Percentiles rank a stretch among this genome's conserved stretches.
phyloP scores from a whole-genome alignment of 129 eudicot genomes.

The Tagetes erecta region DNA sequence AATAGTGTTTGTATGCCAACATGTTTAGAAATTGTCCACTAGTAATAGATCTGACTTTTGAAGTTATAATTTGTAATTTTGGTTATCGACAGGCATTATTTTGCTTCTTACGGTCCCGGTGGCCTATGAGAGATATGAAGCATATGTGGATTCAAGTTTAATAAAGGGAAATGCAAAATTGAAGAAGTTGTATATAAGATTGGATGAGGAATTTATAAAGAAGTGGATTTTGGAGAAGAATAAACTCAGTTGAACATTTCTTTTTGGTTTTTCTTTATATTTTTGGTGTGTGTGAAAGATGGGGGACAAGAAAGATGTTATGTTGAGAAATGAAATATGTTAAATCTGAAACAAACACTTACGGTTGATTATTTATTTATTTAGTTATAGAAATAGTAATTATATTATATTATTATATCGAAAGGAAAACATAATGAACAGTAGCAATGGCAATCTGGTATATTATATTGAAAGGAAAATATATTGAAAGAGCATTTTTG shows the following conservation, averaged over 20 bases:
- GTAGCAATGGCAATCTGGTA: no score
- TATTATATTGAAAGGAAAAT: no score
- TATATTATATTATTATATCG: no score
- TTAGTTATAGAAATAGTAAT: no score
- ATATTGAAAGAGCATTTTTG: no score
- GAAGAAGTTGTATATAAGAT: constrained; percentile 41
- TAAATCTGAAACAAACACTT: neutral
- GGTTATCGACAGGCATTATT: constrained; percentile 54
- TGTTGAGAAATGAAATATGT: constrained; percentile 24
- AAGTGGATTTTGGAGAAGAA: constrained; percentile 58
- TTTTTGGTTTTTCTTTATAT: constrained; percentile 19
- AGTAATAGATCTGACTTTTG: neutral
- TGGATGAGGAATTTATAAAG: constrained; percentile 47
- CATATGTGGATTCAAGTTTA: constrained; percentile 46
- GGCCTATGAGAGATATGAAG: constrained; percentile 71
- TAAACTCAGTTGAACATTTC: constrained; percentile 45
- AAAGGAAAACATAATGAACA: no score
- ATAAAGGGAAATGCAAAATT: constrained; percentile 38
- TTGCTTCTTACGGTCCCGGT: constrained; percentile 69
- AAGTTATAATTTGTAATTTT: neutral
- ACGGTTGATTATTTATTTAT: neutral
- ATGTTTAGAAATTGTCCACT: neutral
- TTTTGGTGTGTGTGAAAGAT: constrained; percentile 16
- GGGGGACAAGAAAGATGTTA: neutral
- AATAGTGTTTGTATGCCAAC: neutral